phyloP scores from a whole-genome alignment of 2,329 filamentous ascomycete species.

The Annulohypoxylon truncatum region DNA sequence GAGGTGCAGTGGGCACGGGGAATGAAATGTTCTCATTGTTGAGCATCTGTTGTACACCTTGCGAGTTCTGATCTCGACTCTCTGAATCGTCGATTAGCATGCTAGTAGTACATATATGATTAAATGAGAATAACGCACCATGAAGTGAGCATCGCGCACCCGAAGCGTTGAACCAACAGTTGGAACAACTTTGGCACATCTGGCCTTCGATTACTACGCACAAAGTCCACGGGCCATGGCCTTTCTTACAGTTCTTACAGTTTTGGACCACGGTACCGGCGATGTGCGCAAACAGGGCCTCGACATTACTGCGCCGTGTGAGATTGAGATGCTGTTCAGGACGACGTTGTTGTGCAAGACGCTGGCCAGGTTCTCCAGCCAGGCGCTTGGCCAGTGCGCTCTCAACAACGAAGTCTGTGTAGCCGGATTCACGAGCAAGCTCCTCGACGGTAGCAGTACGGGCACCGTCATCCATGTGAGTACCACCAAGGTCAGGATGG shows the following conservation, averaged over 20 bases:
- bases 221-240: slow-evolving; percentile 68
- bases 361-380: slow-evolving; percentile 60
- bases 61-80: slow-evolving; percentile 57
- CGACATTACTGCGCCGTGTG: slow-evolving; percentile 68
- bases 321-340: slow-evolving; percentile 67
- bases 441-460: slow-evolving; percentile 58
- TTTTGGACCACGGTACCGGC: slow-evolving; percentile 61
- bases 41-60: slow-evolving; percentile 47
- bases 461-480: slow-evolving; percentile 38
- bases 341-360: slow-evolving; percentile 64
- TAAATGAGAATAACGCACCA: slow-evolving; percentile 54
- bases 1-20: slow-evolving; percentile 47
- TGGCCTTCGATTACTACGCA: slow-evolving; percentile 70
- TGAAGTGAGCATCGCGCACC: slow-evolving; percentile 70
- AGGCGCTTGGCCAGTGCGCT: slow-evolving; percentile 67
- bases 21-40: slow-evolving; percentile 46
- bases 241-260: slow-evolving; percentile 71
- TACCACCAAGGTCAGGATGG: slow-evolving; percentile 46
- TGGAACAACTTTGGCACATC: slow-evolving; percentile 71
- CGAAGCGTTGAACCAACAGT: slow-evolving; percentile 73
- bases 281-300: slow-evolving; percentile 68
- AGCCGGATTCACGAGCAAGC: slow-evolving; percentile 61
- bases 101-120: not conserved
- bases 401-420: slow-evolving; percentile 60
- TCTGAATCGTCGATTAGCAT: slow-evolving; percentile 49